phyloP scores from a whole-genome alignment of 257 asterid genomes.

The Capsicum rhomboideum region DNA sequence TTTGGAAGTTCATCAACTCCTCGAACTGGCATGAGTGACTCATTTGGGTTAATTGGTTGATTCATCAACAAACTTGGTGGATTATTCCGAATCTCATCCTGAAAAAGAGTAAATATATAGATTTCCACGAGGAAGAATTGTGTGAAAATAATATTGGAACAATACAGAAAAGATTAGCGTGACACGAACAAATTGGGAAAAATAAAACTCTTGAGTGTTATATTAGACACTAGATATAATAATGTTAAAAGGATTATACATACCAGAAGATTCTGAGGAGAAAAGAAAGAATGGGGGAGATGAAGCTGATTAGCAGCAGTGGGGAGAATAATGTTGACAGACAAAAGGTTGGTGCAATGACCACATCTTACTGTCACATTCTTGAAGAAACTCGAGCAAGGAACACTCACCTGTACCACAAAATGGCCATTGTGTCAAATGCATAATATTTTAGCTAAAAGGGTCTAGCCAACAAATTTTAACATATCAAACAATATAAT shows the following conservation, averaged over 20 bases:
- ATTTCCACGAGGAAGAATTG: not conserved
- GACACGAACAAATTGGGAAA: not conserved
- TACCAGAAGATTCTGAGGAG: slow-evolving; percentile 92
- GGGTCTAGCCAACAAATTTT: not conserved
- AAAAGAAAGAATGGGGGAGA: slow-evolving; percentile 73
- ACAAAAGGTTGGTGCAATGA: slow-evolving; percentile 92
- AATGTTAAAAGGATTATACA: not conserved
- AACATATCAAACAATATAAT: not conserved
- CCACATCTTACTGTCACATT: slow-evolving; percentile 95
- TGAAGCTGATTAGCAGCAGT: slow-evolving; percentile 69
- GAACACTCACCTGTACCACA: slow-evolving; percentile 75
- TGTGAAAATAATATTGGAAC: too few species aligned
- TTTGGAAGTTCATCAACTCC: slow-evolving; percentile 91
- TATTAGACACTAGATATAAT: slow-evolving; percentile 15
- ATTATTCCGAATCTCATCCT: slow-evolving; percentile 84
- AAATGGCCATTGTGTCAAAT: too few species aligned
- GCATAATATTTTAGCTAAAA: too few species aligned
- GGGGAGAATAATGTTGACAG: slow-evolving; percentile 87
- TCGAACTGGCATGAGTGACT: slow-evolving; percentile 53
- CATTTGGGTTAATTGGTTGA: slow-evolving; percentile 54
- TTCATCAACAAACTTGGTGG: slow-evolving; percentile 65
- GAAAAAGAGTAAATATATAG: not conserved
- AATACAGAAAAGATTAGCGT: not conserved
- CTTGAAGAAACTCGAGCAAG: slow-evolving; percentile 92
- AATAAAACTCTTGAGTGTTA: not conserved